Percentiles rank a stretch among this genome's conserved stretches.
Conservation (phyloP, 352 stramenopile species). For the Pythium chondricola region DNA sequence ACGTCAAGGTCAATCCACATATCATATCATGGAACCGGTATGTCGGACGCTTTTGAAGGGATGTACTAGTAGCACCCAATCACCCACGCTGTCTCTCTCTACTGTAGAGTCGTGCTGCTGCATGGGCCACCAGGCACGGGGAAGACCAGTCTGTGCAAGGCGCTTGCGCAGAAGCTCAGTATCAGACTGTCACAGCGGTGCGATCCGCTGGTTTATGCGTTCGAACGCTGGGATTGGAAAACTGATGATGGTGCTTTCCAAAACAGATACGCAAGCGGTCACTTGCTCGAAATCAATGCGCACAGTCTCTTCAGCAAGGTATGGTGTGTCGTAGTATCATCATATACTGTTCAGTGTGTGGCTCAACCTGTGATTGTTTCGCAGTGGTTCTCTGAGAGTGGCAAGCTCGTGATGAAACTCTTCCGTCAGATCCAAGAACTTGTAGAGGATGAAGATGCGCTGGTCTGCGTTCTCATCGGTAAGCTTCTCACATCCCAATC, state of each 20-base stretch:
- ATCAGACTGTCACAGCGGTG: conserved; percentile 79
- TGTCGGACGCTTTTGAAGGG: too few relatives aligned
- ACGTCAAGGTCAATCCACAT: conserved; percentile 77
- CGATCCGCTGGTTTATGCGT: too few relatives aligned
- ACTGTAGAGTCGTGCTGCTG: conserved; percentile 80
- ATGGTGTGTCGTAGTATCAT: not conserved
- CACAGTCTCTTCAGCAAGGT: conserved; percentile 91
- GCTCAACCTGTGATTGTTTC: conserved; percentile 2
- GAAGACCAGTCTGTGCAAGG: conserved; percentile 91
- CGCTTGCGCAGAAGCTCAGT: conserved; percentile 88
- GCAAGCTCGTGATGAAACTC: conserved; percentile 90
- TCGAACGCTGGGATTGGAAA: too few relatives aligned
- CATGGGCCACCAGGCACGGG: conserved; percentile 91
- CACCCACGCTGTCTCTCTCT: not conserved
- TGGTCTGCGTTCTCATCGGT: conserved; percentile 91
- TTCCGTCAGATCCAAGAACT: conserved; percentile 90
- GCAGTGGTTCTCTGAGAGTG: conserved; percentile 93
- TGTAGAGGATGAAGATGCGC: conserved; percentile 78
- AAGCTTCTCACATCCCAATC: not conserved
- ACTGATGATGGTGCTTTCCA: not conserved
- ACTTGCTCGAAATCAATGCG: conserved; percentile 90
- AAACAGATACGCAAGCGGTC: conserved; percentile 52
- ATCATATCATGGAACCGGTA: conserved; percentile 90
- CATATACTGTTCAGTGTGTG: not conserved
- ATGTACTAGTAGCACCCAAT: too few relatives aligned